Evolutionary conservation across 805 yeast species (phyloP), one percentile per base, ranked within the genome.

Genomic region (Yarrowia hollandica): DNA sequence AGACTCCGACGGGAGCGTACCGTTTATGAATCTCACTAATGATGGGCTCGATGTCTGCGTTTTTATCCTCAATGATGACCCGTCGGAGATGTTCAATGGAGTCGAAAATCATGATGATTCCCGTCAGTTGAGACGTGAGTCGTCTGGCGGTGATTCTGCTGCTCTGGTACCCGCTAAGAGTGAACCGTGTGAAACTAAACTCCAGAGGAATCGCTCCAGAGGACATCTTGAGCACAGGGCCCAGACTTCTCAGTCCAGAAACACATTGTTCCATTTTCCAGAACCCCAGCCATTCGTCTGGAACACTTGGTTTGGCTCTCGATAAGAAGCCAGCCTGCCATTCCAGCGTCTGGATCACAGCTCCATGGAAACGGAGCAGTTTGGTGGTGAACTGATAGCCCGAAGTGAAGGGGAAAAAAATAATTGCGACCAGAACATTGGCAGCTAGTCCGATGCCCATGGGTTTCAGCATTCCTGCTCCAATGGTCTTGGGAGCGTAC

Each of bases 121-220:
- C 52, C 1, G 52, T 19, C 10, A 44, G 35, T 19, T 44, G 52
- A 1, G 52, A 44, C 8, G 52, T 44, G 6, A 44, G 52, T 2
- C 52, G 52, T 28, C 52, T 4, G 18, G 35, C 34, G 0, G 52
- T 44, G 35, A 44, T 44, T 10, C 26, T 7, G 1, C 35, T 31
- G 11, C 35, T 28, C 18, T 12, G 30, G 31, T 48, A 48, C 5
- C 35, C 41, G 5, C 19, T 25, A 2, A 48, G 22, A 3, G 38
- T 34, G 28, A 54, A 38, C 7, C 59, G 14, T 1, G 59, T 37
- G 28, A 8, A 54, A 15, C 44, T 22, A 3, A 54, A 37, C 46
- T 54, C 59, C 21, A 65, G 31, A 28, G 71, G 73, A 5, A 63
- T 26, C 0, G 46, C 30, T 5, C 58, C 38, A 8, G 65, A 59